Evolutionary conservation across 2,329 filamentous ascomycete species (phyloP), one percentile per base, ranked within the genome.

Genomic region (Scedosporium minutisporum): DNA sequence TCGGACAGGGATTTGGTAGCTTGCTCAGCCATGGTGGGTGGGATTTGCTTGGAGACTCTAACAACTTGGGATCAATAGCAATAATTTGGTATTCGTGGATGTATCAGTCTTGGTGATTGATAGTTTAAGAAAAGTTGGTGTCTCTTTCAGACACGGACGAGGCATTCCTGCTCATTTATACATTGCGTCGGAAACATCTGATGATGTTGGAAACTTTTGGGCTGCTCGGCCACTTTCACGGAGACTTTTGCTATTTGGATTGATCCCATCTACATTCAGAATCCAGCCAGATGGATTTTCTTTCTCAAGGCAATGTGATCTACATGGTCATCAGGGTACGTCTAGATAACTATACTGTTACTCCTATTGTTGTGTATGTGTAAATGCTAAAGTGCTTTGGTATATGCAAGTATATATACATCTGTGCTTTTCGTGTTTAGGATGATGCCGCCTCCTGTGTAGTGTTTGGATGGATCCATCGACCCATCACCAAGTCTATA

Each of bases 1-100:
- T 66, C 60, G n/a, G 61, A 57, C 10, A 67, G 64, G 38, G 62
- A 63, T 3, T 44, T 29, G 21, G 51, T 57, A 48, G 59, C n/a
- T 51, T 27, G 44, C 23, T 61, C 23, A 25, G 38, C 59, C 59
- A 61, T 61, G 21, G n/a, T 60, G 2, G 42, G 16, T 51, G 16
- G 42, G 21, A n/a, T 23, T 60, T 27, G 58, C 12, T 25, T 18
- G 5, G 12, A 18, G 7, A 9, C n/a, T 46, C 41, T n/a, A 16
- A 4, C n/a, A 14, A 6, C 23, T 38, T 6, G 12, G 5, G 18
- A 48, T 29, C 33, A 16, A 25, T 25, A 23, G 16, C 12, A 27
- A 27, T 18, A 9, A 18, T 51, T 51, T 23, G 10, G 3, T 9
- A 51, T 18, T n/a, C 3, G 16, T 51, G 21, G 46, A 51, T 23